Evolutionary conservation across 2,329 filamentous ascomycete genomes (phyloP).

Genomic region (Penicillium sp.): DNA sequence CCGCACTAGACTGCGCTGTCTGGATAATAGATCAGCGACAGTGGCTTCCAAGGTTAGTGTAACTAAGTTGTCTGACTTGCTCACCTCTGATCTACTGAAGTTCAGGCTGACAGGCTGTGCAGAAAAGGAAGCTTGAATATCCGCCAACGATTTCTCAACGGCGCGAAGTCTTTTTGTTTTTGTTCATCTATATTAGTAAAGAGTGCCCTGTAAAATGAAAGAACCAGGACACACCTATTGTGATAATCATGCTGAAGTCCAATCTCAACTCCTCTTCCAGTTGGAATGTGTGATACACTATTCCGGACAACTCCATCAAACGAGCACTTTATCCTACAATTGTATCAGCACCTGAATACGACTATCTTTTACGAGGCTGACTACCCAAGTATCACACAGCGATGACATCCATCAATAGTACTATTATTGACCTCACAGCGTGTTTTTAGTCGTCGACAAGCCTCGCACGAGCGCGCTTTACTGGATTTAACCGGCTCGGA

Average conservation of each 20-base stretch:
- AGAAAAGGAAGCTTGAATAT: conserved; percentile 7
- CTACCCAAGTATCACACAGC: conserved; percentile 14
- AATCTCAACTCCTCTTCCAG: background rate
- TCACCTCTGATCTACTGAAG: background rate
- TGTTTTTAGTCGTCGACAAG: conserved; percentile 22
- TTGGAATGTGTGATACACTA: background rate
- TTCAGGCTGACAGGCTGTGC: background rate
- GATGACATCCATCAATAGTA: conserved; percentile 13
- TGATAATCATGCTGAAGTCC: conserved; percentile 2
- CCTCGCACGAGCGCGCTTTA: conserved; percentile 17
- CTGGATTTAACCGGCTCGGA: background rate
- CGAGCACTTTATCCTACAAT: conserved; percentile 7
- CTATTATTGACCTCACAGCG: conserved; percentile 14
- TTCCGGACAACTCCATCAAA: conserved; percentile 1
- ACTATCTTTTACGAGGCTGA: no score
- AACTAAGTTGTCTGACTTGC: background rate
- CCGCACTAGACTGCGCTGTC: conserved; percentile 2
- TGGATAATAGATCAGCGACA: background rate
- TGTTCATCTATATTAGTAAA: background rate
- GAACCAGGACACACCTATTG: conserved; percentile 1
- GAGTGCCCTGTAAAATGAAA: background rate
- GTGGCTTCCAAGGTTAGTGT: no score
- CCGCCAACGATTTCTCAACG: conserved; percentile 4
- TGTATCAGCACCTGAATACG: background rate
- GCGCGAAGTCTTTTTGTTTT: background rate